Base-by-base conservation (phyloP, 2,329 filamentous ascomycete genomes). In the Neocatenulostroma microsporum region DNA sequence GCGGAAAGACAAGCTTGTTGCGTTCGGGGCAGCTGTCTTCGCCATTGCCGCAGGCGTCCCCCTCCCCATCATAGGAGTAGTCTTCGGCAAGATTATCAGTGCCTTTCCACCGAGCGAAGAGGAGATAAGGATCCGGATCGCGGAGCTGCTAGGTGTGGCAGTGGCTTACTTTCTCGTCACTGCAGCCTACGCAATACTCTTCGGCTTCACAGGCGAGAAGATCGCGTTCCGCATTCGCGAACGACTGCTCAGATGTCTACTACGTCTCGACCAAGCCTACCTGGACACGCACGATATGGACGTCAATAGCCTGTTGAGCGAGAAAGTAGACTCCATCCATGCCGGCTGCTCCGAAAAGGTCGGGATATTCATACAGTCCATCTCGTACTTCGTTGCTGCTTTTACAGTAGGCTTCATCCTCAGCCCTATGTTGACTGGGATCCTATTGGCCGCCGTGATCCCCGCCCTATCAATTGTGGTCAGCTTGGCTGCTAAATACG, bases 231-330 rank as follows among this genome's bases (percentile, higher is more conserved):
- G 62, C 21, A 54, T 71, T 5, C 60, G 70, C 30, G 63, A 66
- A 39, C 58, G 60, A 24, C 58, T 72, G 21, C 56, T 74, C 11
- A 54, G 67, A 23, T 64, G 64, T 40, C 61, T 69, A 6, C 52
- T 74, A 15, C 64, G 70, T 20, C 63, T 72, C 50, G 69, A 73
- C 34, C 67, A 70, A 47, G 58, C 67, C 9, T 74, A 69, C 47
- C 69, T 71, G 42, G 70, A 74, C 40, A 63, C 64, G 10, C 57
- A 67, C 41, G 62, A 67, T 24, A 63, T 69, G 14, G 69, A 73
- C 50, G 64, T 73, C 48, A 64, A 67, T 12, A 58, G 56, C 11
- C 57, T 66, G 18, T 52, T 68, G 5, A 67, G 63, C 6, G 64
- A 66, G 29, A 67, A 66, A 43, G 63, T 63, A 14, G 63, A 67